Conservation (phyloP, 805 yeast genomes). For the Yarrowia porcina region DNA sequence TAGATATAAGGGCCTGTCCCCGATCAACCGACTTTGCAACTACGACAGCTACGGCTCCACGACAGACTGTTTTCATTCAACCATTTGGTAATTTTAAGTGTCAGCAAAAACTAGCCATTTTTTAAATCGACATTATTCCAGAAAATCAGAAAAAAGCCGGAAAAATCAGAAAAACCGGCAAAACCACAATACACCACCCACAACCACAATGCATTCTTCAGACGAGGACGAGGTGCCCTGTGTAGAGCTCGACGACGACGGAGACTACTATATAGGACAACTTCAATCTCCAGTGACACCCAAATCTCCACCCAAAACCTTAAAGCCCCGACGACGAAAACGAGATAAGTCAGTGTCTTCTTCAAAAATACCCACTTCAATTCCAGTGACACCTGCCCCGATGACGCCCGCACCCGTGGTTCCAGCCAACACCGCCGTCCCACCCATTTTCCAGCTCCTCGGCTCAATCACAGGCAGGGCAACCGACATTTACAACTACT, state of each 20-base stretch:
- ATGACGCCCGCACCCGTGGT: neutral
- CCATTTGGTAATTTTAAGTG: too few species aligned
- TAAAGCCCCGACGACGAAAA: conserved; percentile 8
- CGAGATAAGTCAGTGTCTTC: neutral
- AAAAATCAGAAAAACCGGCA: neutral
- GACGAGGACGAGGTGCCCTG: conserved; percentile 6
- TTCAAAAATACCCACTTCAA: neutral
- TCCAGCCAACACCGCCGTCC: neutral
- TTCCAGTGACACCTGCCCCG: neutral
- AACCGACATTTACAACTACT: neutral
- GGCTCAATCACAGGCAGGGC: conserved; percentile 16
- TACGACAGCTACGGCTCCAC: neutral
- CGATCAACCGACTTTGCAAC: neutral
- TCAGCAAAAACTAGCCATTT: too few species aligned
- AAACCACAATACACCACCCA: neutral
- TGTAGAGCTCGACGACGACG: conserved; percentile 13
- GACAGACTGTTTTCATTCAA: too few species aligned
- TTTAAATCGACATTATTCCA: neutral
- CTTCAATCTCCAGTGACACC: neutral
- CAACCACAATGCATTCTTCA: neutral
- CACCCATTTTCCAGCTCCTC: conserved; percentile 7
- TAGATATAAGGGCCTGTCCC: conserved; percentile 3
- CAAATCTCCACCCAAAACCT: conserved; percentile 13
- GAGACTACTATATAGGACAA: neutral
- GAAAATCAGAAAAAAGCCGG: neutral